Evolutionary conservation across 176 grass and related monocot species (phyloP), one percentile per base, ranked within the genome.

Genomic region (Poa pratensis): DNA sequence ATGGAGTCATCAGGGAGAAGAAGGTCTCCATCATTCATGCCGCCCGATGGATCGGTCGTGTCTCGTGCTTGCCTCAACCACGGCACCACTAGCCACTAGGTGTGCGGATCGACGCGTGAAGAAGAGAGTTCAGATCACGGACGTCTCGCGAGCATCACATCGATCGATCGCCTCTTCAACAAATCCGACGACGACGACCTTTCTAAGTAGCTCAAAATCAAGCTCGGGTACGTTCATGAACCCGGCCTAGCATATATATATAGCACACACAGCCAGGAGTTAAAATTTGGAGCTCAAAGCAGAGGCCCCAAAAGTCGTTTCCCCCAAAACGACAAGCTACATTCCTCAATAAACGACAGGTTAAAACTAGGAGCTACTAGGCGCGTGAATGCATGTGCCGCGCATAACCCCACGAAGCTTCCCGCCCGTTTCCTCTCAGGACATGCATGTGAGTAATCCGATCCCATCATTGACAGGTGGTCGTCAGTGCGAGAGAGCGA

Each of bases 331-430:
- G 88, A 86, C 84, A 79, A 28, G 73, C 34, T 49, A 51, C 49
- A 17, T 14, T 8, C 14, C 48, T 2, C 26, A 15, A 66, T 39
- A 71, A 35, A 79, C 79, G 88, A 90, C 84, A 74, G 22, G 73
- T 4, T 15, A 50, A 50, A 50, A 50, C 4, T 50, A 13, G 45
- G 10, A 48, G 12, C 12, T 4, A 3, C 32, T 65, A 8, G 42
- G 22, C 5, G 71, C 43, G 43, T 5, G 30, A 30, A 30, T 30
- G 81, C 85, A 91, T 91, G 85, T 91, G 89, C 80, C 42, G 13
- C 18, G 81, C 89, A 64, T 73, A 57, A 71, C 69, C 69, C 42
- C 46, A 18, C 85, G 89, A 91, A 91, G 69, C 81, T 91, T 91
- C 89, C 40, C 9, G 22, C 6, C 32, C 76, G 81, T 48, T 91